Base-by-base conservation (phyloP, 805 yeast genomes). In the Metschnikowia santaceciliae region DNA sequence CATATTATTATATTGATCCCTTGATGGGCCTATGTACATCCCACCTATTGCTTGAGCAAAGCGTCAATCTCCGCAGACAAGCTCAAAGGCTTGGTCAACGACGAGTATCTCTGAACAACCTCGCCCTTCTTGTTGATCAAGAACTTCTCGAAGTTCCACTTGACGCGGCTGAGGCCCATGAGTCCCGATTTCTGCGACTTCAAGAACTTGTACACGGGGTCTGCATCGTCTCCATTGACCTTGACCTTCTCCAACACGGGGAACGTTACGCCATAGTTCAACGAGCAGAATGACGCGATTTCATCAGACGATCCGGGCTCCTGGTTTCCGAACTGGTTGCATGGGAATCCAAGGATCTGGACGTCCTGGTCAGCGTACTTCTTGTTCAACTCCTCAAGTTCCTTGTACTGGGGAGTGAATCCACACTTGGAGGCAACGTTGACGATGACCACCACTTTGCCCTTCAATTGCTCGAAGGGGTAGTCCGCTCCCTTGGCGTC, bases 181-280 rank as follows among this genome's bases (percentile, higher is more conserved):
- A 71, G 48, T 2, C 84, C 85, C 15, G 79, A 62, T 60, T 79
- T 79, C 57, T 79, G 66, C 39, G 71, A 61, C 75, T 94, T 92
- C 67, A 92, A 78, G 74, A 67, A 91, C 62, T 79, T 73, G 72
- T 83, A 92, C 34, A 92, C 90, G 17, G 92, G 89, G 64, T 88
- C 91, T 17, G 89, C 83, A 41, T 82, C 71, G 54, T 76, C 69
- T 47, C 99, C 99, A 67, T 92, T 94, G 59, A 94, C 98, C 39
- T 91, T 90, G 53, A 90, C 69, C 77, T 91, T 92, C 66, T 80
- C 77, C 80, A 92, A 72, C 32, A 92, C 79, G 32, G 97, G 97
- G 84, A 94, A 92, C 15, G 86, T 75, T 39, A 92, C 97, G 49
- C 97, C 97, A 67, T 84, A 94, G 75, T 89, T 90, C 61, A 83